These are phyloP conservation scores for Fusarium cyanostomum DNA, from an alignment of 2,329 filamentous ascomycete species.

Conservation along the genomic window DNA sequence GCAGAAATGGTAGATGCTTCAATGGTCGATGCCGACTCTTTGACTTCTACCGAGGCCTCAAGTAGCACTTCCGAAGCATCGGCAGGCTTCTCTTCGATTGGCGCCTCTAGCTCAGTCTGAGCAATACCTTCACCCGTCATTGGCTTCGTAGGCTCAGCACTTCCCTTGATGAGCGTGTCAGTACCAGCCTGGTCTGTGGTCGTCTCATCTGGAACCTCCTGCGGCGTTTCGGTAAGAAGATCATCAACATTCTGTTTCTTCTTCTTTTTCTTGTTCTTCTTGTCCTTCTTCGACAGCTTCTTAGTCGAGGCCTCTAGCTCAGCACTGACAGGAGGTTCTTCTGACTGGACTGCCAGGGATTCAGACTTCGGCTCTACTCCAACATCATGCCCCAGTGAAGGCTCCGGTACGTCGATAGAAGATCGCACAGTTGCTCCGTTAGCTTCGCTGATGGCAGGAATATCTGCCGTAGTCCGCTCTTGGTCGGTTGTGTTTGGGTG, in stretches of 20 bases:
- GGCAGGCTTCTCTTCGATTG: background rate
- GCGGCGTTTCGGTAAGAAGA: background rate
- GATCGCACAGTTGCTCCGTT: background rate
- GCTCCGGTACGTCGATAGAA: background rate
- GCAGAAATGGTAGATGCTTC: background rate
- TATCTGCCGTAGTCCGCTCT: too few species aligned
- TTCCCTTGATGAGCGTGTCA: background rate
- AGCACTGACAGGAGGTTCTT: background rate
- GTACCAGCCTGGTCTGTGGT: background rate
- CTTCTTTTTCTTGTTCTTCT: conserved; percentile 48
- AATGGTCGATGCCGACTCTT: background rate
- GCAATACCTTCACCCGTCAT: background rate
- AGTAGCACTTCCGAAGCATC: background rate
- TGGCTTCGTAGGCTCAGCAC: background rate
- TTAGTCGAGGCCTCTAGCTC: background rate
- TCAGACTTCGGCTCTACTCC: background rate
- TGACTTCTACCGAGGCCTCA: background rate
- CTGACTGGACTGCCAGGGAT: background rate
- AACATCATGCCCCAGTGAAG: background rate
- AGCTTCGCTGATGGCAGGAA: too few species aligned
- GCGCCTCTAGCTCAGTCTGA: background rate
- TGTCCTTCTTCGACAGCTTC: conserved; percentile 41
- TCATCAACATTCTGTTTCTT: conserved; percentile 22
- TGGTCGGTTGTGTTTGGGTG: background rate
- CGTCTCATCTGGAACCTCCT: background rate